phyloP scores from a whole-genome alignment of 305 asterid species.

The Solanum hybrid region DNA sequence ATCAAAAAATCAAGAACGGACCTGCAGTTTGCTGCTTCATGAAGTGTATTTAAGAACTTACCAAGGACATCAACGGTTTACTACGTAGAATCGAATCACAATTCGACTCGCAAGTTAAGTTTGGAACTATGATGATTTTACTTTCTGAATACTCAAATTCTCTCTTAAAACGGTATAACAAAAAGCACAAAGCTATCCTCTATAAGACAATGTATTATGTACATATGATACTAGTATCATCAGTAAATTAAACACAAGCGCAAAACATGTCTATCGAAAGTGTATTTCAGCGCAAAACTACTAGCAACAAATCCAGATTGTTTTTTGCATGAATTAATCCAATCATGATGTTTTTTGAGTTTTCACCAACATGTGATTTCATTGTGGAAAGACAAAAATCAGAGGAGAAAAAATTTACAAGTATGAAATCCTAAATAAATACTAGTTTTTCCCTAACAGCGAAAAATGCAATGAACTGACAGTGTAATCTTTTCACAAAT shows the following conservation, averaged over 20 bases:
- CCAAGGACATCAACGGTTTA: not conserved
- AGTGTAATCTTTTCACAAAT: not conserved
- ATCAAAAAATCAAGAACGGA: not conserved
- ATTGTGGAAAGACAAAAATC: not conserved
- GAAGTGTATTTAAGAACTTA: not conserved
- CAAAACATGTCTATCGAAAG: not conserved
- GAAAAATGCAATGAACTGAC: conserved; percentile 1
- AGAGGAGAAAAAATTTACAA: not conserved
- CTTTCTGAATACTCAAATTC: not conserved
- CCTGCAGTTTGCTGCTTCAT: not conserved
- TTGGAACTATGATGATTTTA: not conserved
- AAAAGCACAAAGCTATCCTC: not conserved
- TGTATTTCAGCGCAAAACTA: not conserved
- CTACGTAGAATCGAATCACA: not conserved
- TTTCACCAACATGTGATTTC: not conserved
- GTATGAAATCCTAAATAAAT: conserved; percentile 2
- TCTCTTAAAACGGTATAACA: not conserved
- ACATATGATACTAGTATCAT: not conserved
- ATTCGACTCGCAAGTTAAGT: not conserved
- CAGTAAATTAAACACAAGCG: not conserved
- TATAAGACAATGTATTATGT: not conserved
- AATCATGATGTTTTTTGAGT: conserved; percentile 1
- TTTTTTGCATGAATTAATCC: conserved; percentile 7
- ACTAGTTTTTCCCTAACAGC: conserved; percentile 3
- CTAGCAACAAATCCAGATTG: not conserved